Evolutionary conservation across 805 yeast genomes (phyloP).

Genomic region (Cyberlindnera nakhonratchasimensis): DNA sequence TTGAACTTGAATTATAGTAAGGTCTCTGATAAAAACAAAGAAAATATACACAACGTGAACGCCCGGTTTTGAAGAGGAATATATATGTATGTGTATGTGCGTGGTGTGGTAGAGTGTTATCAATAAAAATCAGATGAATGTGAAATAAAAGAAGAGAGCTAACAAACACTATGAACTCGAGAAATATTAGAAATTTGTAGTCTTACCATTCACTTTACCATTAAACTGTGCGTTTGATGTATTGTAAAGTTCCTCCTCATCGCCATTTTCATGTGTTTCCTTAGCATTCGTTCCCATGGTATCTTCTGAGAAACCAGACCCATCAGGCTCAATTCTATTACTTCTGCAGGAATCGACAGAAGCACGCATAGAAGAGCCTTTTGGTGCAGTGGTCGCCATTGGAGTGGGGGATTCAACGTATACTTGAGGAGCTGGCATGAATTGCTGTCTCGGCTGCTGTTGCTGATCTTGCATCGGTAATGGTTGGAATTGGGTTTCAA

Average conservation of each 20-base stretch:
- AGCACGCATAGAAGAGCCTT: slow-evolving; percentile 2
- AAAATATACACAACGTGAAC: no score
- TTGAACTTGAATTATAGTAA: no score
- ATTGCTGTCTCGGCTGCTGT: neutral
- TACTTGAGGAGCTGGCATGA: slow-evolving; percentile 11
- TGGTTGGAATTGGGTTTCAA: slow-evolving; percentile 12
- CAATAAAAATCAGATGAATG: neutral
- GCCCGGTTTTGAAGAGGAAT: no score
- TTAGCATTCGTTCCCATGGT: slow-evolving; percentile 22
- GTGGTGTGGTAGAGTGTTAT: neutral
- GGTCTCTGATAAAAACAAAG: neutral
- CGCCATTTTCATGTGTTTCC: slow-evolving; percentile 25
- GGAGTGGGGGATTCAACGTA: slow-evolving; percentile 21
- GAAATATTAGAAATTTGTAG: neutral
- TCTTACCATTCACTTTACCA: slow-evolving; percentile 33
- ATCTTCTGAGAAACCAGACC: slow-evolving; percentile 24
- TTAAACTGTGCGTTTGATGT: neutral
- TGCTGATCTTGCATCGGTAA: slow-evolving; percentile 5
- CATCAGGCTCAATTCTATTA: slow-evolving; percentile 15
- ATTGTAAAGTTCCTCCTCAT: slow-evolving; percentile 1
- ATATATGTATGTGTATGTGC: neutral
- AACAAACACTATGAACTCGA: neutral
- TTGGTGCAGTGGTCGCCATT: neutral
- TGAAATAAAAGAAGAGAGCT: neutral
- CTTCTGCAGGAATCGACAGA: slow-evolving; percentile 11